Conservation (phyloP, 2,329 filamentous ascomycete species). For the Diaporthe sp. region DNA sequence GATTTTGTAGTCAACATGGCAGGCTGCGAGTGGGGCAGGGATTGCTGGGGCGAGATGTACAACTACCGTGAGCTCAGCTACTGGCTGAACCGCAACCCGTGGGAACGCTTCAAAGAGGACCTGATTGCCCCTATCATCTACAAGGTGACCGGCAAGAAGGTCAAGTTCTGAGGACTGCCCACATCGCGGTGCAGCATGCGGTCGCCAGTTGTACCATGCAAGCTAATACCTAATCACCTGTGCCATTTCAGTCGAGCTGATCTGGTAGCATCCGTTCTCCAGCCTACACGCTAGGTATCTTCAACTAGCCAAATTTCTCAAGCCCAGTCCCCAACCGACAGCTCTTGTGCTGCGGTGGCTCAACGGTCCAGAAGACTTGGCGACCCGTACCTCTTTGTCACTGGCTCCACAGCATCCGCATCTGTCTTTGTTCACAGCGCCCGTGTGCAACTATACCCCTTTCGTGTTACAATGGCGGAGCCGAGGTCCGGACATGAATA, state of each 20-base stretch:
- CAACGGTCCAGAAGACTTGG: not conserved
- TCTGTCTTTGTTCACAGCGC: conserved; percentile 22
- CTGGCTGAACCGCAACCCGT: conserved; percentile 85
- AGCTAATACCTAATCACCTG: conserved; percentile 22
- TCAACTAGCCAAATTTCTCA: not conserved
- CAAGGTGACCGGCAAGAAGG: conserved; percentile 73
- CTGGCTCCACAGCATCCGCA: conserved; percentile 20
- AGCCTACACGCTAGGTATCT: not conserved
- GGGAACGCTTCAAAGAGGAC: conserved; percentile 83
- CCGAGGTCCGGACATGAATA: not conserved
- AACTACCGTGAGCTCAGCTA: conserved; percentile 93
- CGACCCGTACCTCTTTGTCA: conserved; percentile 25
- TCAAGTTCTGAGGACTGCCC: conserved; percentile 62
- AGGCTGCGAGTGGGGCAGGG: conserved; percentile 94
- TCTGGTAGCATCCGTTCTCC: conserved; percentile 1
- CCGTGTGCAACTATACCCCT: conserved; percentile 28
- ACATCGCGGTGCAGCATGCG: not conserved
- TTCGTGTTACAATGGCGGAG: conserved; percentile 6
- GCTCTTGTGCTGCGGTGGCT: conserved; percentile 9
- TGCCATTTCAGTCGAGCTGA: conserved; percentile 8
- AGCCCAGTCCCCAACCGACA: not conserved
- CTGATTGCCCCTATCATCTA: conserved; percentile 72
- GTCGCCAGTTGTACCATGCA: not conserved
- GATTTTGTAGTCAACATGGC: conserved; percentile 99
- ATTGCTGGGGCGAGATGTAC: conserved; percentile 99